A percentile compares a stretch with the other conserved stretches of the same genome.
Evolutionary conservation across 176 grass and related monocot species (phyloP).

Genomic region (Otatea glauca): DNA sequence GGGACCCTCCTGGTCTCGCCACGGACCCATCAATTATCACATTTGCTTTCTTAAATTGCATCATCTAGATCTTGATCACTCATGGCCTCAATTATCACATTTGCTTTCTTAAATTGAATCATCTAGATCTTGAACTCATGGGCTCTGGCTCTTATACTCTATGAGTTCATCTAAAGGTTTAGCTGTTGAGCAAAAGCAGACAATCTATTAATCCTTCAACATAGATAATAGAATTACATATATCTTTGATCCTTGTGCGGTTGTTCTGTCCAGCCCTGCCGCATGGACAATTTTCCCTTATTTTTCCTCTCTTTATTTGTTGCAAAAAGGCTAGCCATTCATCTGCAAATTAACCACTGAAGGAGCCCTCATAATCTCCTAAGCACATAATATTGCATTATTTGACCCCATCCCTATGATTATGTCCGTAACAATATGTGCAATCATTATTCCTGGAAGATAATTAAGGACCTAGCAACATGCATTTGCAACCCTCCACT

Average conservation of each 20-base stretch:
- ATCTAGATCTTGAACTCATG: no score
- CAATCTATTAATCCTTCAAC: not conserved
- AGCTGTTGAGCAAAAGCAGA: slow-evolving; percentile 1
- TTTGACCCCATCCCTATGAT: slow-evolving; percentile 39
- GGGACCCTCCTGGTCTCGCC: no score
- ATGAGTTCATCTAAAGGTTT: not conserved
- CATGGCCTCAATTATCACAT: no score
- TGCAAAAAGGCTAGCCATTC: slow-evolving; percentile 32
- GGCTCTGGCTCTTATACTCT: not conserved
- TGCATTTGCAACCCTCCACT: slow-evolving; percentile 51
- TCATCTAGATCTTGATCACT: no score
- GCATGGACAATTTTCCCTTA: not conserved
- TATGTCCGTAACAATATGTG: not conserved
- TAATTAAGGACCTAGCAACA: slow-evolving; percentile 29
- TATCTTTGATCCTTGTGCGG: not conserved
- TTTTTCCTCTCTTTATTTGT: not conserved
- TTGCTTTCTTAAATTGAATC: no score
- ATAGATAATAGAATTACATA: not conserved
- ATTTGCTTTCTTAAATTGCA: no score
- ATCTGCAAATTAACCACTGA: slow-evolving; percentile 28
- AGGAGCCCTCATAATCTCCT: slow-evolving; percentile 40
- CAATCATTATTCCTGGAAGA: slow-evolving; percentile 7
- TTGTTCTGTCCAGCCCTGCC: not conserved
- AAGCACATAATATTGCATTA: slow-evolving; percentile 28
- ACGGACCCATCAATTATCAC: no score